phyloP scores from a whole-genome alignment of 1,284 basidiomycete species.

The Exobasidium cylindrosporum region DNA sequence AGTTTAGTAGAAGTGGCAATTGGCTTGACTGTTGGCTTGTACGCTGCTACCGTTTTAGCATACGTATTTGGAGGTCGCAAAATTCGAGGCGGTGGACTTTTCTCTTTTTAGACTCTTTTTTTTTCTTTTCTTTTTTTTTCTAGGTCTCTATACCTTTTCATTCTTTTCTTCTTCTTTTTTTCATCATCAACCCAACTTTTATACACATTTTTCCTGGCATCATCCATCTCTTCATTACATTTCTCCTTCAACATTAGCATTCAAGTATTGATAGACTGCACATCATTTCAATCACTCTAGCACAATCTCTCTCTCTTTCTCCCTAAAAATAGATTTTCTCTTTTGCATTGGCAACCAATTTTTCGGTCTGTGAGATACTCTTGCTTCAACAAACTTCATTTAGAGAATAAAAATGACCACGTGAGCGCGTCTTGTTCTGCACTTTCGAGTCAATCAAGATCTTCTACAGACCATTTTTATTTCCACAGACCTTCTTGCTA shows the following conservation, averaged over 20 bases:
- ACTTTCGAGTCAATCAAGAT: too few relatives aligned
- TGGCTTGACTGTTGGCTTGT: constrained; percentile 52
- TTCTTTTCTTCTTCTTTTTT: background rate
- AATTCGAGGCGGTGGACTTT: constrained; percentile 40
- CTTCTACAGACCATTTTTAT: too few relatives aligned
- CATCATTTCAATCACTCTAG: background rate
- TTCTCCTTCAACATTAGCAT: too few relatives aligned
- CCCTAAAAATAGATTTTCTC: too few relatives aligned
- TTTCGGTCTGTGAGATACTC: too few relatives aligned
- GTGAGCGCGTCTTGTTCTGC: too few relatives aligned
- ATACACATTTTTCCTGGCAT: background rate
- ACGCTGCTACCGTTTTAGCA: constrained; percentile 45
- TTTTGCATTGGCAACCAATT: too few relatives aligned
- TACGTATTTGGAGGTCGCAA: constrained; percentile 43
- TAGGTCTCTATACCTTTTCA: background rate
- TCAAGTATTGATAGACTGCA: background rate
- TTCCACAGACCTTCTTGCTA: too few relatives aligned
- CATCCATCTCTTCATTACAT: background rate
- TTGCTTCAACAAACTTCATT: too few relatives aligned
- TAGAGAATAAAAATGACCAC: too few relatives aligned
- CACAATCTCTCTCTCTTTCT: background rate
- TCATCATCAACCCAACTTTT: background rate
- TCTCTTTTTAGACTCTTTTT: constrained; percentile 33
- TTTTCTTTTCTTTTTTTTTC: background rate
- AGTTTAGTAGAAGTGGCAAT: constrained; percentile 48